Percentiles rank a stretch among this genome's conserved stretches.
phyloP scores from a whole-genome alignment of 169 alveolate genomes.

The Plasmodium cynomolgi region DNA sequence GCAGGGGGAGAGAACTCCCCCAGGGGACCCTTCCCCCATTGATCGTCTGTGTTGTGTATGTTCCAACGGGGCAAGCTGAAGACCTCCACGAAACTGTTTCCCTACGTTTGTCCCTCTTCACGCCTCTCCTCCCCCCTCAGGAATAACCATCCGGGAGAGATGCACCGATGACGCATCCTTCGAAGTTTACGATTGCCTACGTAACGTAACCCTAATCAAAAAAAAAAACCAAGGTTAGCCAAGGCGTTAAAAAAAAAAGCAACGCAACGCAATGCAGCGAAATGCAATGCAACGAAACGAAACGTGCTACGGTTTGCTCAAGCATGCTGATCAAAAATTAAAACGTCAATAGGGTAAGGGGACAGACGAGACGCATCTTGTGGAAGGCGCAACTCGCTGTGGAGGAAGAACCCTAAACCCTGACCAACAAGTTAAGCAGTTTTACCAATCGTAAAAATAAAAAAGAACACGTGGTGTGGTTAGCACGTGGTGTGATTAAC shows the following conservation, averaged over 20 bases:
- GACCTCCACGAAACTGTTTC: neutral
- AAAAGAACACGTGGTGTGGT: neutral
- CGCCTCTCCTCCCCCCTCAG: neutral
- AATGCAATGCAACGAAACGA: neutral
- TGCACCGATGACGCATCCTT: constrained; percentile 46
- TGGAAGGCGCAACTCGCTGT: neutral
- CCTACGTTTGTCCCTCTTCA: neutral
- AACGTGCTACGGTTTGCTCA: neutral
- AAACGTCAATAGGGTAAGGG: neutral
- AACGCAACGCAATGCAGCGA: neutral
- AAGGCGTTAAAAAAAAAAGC: neutral
- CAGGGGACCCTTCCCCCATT: too few relatives aligned
- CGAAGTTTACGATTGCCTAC: constrained; percentile 65
- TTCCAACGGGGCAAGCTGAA: neutral
- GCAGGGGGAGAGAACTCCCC: neutral
- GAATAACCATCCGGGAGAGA: constrained; percentile 42
- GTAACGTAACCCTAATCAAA: constrained; percentile 40
- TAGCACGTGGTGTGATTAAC: too few relatives aligned
- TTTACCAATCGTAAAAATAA: neutral
- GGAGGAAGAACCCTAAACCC: neutral
- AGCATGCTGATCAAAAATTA: neutral
- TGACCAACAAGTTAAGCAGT: neutral
- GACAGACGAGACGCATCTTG: neutral
- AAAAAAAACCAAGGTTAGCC: constrained; percentile 64
- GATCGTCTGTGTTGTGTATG: neutral